Conservation (phyloP, 805 yeast genomes). For the Isabelozyma pseudorhagii region DNA sequence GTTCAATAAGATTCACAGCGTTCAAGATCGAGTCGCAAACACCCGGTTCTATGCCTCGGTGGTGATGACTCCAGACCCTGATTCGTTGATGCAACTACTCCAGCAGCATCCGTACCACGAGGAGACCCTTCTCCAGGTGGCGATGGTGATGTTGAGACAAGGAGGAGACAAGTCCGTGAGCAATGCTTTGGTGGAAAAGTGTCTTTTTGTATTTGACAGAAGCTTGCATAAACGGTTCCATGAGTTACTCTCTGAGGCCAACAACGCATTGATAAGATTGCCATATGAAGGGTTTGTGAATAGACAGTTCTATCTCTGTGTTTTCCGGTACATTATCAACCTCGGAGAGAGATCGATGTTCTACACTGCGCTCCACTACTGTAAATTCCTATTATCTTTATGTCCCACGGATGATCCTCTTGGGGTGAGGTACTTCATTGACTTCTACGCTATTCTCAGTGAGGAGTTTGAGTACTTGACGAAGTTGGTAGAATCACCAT, state of each 20-base stretch:
- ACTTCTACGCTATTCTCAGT: slow-evolving; percentile 67
- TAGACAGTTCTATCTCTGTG: slow-evolving; percentile 70
- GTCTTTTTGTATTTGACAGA: slow-evolving; percentile 77
- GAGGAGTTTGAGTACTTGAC: slow-evolving; percentile 63
- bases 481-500: slow-evolving; percentile 53
- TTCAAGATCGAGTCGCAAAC: slow-evolving; percentile 36
- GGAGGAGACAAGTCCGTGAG: slow-evolving; percentile 70
- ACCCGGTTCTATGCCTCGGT: slow-evolving; percentile 61
- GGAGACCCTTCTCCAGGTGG: slow-evolving; percentile 75
- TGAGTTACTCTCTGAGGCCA: slow-evolving; percentile 41
- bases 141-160: slow-evolving; percentile 69
- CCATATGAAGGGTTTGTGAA: slow-evolving; percentile 76
- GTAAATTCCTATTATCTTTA: slow-evolving; percentile 65
- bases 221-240: slow-evolving; percentile 59
- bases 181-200: slow-evolving; percentile 72
- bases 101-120: slow-evolving; percentile 69
- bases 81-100: slow-evolving; percentile 57
- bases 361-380: slow-evolving; percentile 72
- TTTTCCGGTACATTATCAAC: slow-evolving; percentile 68
- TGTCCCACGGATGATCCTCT: slow-evolving; percentile 79
- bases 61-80: slow-evolving; percentile 76
- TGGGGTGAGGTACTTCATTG: slow-evolving; percentile 81
- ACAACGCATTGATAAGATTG: slow-evolving; percentile 57
- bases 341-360: slow-evolving; percentile 76
- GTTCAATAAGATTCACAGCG: slow-evolving; percentile 38